Percentiles rank a stretch among this genome's conserved stretches.
These are phyloP conservation scores for Colletotrichum siamense DNA, from an alignment of 2,329 filamentous ascomycete genomes.

Conservation along the genomic window DNA sequence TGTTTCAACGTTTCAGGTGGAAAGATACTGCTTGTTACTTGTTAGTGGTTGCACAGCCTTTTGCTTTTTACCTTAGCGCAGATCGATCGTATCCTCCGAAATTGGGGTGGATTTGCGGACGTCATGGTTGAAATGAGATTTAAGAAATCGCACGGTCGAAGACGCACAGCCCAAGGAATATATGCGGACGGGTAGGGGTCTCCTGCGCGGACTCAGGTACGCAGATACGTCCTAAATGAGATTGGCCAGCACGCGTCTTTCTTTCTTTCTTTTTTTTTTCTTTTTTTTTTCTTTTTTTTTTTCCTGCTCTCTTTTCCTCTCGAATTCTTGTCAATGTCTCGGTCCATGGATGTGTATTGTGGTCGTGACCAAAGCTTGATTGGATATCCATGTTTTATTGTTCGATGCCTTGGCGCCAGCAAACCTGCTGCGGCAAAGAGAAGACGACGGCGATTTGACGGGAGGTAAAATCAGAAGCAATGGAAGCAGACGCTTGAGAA, in stretches of 20 bases:
- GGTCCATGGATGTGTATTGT: not conserved
- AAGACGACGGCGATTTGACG: not conserved
- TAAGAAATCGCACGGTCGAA: not conserved
- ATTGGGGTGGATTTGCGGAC: slow-evolving; percentile 18
- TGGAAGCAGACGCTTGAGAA: not conserved
- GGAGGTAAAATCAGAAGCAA: not conserved
- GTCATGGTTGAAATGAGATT: slow-evolving; percentile 19
- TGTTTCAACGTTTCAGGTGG: slow-evolving; percentile 22
- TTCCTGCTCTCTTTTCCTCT: not conserved
- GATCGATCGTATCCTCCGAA: slow-evolving; percentile 22
- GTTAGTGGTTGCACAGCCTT: not conserved
- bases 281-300: not conserved
- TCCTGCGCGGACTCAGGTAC: not conserved
- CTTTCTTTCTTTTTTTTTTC: not conserved
- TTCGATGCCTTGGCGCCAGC: not conserved
- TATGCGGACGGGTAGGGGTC: not conserved
- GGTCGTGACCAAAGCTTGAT: not conserved
- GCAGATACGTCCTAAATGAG: not conserved
- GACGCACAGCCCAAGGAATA: not conserved
- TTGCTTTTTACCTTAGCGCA: slow-evolving; percentile 14
- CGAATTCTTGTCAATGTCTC: not conserved
- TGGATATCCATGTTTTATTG: not conserved
- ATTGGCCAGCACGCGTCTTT: not conserved
- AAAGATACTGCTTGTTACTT: slow-evolving; percentile 3
- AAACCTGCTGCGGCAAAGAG: not conserved